Evolutionary conservation across 768 basidiomycete species (phyloP), one percentile per base, ranked within the genome.

Genomic region (Psilocybe sp.): DNA sequence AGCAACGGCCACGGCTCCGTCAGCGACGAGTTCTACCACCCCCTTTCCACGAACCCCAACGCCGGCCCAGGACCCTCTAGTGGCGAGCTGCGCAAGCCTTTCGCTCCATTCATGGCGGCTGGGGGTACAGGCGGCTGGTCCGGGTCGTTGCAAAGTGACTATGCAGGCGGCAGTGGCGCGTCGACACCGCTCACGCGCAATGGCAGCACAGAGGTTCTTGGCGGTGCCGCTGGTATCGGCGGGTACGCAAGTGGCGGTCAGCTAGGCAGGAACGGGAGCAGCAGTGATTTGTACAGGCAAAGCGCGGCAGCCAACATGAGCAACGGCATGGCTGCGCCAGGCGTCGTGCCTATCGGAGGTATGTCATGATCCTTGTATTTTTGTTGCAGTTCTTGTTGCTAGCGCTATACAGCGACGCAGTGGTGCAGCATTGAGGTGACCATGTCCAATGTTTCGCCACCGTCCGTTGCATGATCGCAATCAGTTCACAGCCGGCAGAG

Each of bases 61-160:
- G 23, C 23, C 23, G 23, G 23, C 23, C 23, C 23, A 7, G 23
- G 23, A 28, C 7, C 23, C 23, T n/a, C n/a, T n/a, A n/a, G n/a
- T n/a, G n/a, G n/a, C 1, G 56, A 66, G 33, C 56, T 78, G 1
- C 64, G 68, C 0, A 63, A 62, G 0, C 81, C 81, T 5, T 65
- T 72, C n/a, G 74, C 78, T 0, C 78, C 80, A 0, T 82, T 81
- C 62, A 75, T 74, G 73, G 60, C 63, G 40, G 53, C 57, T 37
- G 58, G 57, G 11, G 55, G 45, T 11, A 36, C 15, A 20, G 49
- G n/a, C n/a, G n/a, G n/a, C n/a, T n/a, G n/a, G n/a, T n/a, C n/a
- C n/a, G n/a, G 55, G 7, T 28, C 23, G 7, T 7, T 34, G 28
- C 8, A 9, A 13, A 33, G 34, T 32, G 10, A 41, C 31, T 15